Conservation (phyloP, 2,329 filamentous ascomycete species). For the Ceratocystis harringtonii region DNA sequence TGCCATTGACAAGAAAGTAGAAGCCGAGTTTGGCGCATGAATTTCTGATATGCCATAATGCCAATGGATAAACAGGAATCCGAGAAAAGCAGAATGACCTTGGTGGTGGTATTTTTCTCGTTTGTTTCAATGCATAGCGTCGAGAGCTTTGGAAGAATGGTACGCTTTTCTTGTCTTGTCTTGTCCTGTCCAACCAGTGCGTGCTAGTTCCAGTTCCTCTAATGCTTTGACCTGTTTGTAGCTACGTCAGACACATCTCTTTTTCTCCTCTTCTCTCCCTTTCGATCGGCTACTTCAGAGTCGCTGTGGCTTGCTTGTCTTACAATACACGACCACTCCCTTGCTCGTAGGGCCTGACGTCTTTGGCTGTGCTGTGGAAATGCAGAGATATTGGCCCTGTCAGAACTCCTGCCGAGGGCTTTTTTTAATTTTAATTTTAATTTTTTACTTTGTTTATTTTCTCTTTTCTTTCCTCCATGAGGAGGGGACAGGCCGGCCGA, state of each 20-base stretch:
- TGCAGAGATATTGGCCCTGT: no score
- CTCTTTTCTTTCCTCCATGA: neutral
- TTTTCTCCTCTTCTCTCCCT: no score
- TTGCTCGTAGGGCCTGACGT: no score
- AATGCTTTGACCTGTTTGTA: no score
- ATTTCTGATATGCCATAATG: neutral
- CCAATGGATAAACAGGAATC: neutral
- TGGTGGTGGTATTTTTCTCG: neutral
- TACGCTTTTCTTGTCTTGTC: no score
- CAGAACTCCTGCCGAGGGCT: neutral
- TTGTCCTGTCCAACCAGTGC: neutral
- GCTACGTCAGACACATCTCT: no score
- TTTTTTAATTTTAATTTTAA: neutral
- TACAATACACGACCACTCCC: no score
- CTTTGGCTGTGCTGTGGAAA: no score
- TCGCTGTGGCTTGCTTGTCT: no score
- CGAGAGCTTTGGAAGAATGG: neutral
- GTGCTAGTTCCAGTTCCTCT: no score
- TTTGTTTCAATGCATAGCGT: neutral
- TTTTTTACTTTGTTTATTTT: neutral
- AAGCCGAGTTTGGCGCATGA: neutral
- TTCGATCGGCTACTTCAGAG: no score
- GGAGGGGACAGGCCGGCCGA: neutral
- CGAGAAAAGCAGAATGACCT: no score
- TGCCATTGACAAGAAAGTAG: neutral